These are phyloP conservation scores for Candida glucosophila DNA, from an alignment of 1,139 yeast species.

Conservation along the genomic window DNA sequence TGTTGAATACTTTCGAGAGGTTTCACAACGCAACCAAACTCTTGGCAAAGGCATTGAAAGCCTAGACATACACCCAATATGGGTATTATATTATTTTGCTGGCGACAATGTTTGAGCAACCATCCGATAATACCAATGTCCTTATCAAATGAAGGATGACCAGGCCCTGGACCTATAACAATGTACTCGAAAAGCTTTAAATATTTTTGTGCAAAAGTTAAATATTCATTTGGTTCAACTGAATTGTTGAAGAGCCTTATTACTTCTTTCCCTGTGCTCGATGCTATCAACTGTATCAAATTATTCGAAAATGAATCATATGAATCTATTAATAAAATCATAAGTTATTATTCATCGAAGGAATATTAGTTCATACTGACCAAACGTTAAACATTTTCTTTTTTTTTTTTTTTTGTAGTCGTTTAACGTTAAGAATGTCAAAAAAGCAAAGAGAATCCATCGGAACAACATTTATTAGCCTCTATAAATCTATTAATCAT, in stretches of 20 bases:
- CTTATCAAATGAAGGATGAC: constrained; percentile 55
- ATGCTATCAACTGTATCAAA: constrained; percentile 55
- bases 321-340: constrained; percentile 77
- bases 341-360: constrained; percentile 6
- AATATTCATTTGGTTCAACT: constrained; percentile 26
- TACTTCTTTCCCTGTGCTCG: constrained; percentile 46
- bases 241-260: constrained; percentile 73
- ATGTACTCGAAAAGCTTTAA: constrained; percentile 59
- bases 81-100: constrained; percentile 40
- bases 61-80: constrained; percentile 91
- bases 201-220: constrained; percentile 26
- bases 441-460: no score
- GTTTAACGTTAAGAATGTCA: no score
- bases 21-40: constrained; percentile 50
- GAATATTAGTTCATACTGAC: no score
- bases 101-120: constrained; percentile 24
- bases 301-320: constrained; percentile 93
- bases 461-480: no score
- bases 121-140: constrained; percentile 76
- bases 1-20: constrained; percentile 60
- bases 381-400: no score
- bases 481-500: neutral
- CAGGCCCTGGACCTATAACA: constrained; percentile 96
- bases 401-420: neutral
- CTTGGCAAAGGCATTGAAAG: constrained; percentile 71